Base-by-base conservation (phyloP, 2,329 filamentous ascomycete species). In the Claviceps pusilla region DNA sequence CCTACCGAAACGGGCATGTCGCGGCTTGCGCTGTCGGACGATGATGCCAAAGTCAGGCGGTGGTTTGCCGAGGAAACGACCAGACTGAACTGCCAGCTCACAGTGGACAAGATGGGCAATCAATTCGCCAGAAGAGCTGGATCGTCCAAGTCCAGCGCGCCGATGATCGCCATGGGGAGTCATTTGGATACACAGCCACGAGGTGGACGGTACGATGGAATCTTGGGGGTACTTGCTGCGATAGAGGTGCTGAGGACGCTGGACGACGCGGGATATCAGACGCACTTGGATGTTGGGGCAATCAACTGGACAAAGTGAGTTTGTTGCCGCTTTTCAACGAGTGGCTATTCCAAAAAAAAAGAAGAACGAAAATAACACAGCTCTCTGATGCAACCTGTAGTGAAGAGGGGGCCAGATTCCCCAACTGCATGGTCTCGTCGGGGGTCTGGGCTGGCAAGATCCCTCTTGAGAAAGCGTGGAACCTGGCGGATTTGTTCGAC, bases 321-420 rank as follows among this genome's bases (percentile, higher is more conserved):
- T 6, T 6, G 5, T 41, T 19, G 39, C 14, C 14, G 4, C n/a
- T 14, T 6, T n/a, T 28, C 6, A 7, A 7, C 6, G 4, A 2
- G 24, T 7, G 31, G 7, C 14, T 29, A 12, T 24, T 51, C 33
- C 7, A 35, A 10, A 33, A 12, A 12, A 19, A 24, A 24, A 3
- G 24, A 24, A 24, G 24, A 24, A 2, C 7, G 14, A 7, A 28
- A 45, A 11, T 45, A 3, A n/a, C 11, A 19, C 19, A 45, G 42
- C 42, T 45, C 42, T 45, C 42, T 45, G 9, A 45, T 45, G 42
- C 19, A 19, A 10, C n/a, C 42, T 11, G 29, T 51, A 86, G 82
- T 63, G 87, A 93, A 69, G 88, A 93, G 69, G 87, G 87, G 4
- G 87, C 87, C 1, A 77, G 87, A 0, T 91, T 91, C 59, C 86